Evolutionary conservation across 768 basidiomycete genomes (phyloP).

Genomic region (Asterophora lycoperdoides): DNA sequence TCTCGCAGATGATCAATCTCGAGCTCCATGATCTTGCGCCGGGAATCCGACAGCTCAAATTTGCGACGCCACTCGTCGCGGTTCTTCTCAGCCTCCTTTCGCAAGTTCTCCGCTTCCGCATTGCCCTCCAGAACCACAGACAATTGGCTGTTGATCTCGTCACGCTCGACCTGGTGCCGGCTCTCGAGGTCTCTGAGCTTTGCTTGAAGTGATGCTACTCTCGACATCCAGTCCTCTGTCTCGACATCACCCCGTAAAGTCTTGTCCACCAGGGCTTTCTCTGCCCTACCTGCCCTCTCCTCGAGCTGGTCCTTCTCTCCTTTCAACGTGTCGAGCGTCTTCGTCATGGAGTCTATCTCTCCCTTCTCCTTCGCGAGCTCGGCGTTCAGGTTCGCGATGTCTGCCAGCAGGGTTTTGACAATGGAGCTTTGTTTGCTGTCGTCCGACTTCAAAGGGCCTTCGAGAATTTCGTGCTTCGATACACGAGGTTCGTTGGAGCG

Average conservation of each 20-base stretch:
- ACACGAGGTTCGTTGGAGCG: not conserved
- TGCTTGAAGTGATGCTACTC: not conserved
- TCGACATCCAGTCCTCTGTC: not conserved
- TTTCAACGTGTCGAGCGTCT: not conserved
- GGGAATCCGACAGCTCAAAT: slow-evolving; percentile 10
- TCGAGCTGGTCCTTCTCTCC: slow-evolving; percentile 1
- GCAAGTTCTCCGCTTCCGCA: not conserved
- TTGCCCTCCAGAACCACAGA: not conserved
- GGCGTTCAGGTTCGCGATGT: not conserved
- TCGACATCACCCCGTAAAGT: not conserved
- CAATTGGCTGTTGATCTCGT: not conserved
- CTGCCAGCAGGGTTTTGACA: not conserved
- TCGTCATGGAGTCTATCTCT: not conserved
- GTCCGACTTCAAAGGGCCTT: not conserved
- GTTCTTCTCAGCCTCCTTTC: not conserved
- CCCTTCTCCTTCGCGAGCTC: not conserved
- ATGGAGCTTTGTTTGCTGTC: not conserved
- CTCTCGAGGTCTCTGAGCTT: not conserved
- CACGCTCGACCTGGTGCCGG: not conserved
- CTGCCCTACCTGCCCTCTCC: not conserved
- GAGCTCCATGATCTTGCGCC: slow-evolving; percentile 14
- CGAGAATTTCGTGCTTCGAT: not conserved
- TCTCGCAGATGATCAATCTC: slow-evolving; percentile 13
- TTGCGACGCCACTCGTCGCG: slow-evolving; percentile 9
- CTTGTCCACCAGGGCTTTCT: not conserved